Evolutionary conservation across 2,329 filamentous ascomycete genomes (phyloP).

Genomic region (Arthrobotrys entomopaga): DNA sequence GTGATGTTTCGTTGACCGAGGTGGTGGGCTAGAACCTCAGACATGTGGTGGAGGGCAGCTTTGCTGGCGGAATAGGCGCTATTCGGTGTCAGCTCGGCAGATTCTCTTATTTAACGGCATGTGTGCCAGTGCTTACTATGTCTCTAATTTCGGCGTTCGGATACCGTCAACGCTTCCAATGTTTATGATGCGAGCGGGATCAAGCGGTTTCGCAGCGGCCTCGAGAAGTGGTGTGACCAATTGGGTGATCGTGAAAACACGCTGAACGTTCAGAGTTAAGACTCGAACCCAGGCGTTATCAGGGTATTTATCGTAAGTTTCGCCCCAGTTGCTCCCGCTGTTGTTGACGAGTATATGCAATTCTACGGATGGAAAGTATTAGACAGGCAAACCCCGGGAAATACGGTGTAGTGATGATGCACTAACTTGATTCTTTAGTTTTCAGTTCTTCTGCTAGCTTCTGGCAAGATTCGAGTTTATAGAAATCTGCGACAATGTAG

Average conservation of each 20-base stretch:
- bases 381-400: not conserved
- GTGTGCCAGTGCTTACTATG: constrained; percentile 62
- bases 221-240: constrained; percentile 73
- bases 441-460: constrained; percentile 70
- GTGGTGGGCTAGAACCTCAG: constrained; percentile 72
- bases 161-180: constrained; percentile 74
- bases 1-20: constrained; percentile 71
- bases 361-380: constrained; percentile 59
- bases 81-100: constrained; percentile 13
- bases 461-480: constrained; percentile 70
- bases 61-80: constrained; percentile 71
- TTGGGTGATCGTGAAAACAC: constrained; percentile 73
- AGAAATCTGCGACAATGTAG: constrained; percentile 71
- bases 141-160: constrained; percentile 70
- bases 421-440: constrained; percentile 65
- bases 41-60: constrained; percentile 73
- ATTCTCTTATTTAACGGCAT: constrained; percentile 35
- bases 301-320: constrained; percentile 70
- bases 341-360: constrained; percentile 75
- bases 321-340: constrained; percentile 73
- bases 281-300: constrained; percentile 67
- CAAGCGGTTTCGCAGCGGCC: constrained; percentile 63
- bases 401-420: not conserved
- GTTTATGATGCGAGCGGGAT: constrained; percentile 71
- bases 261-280: constrained; percentile 71